These are phyloP conservation scores for Herpetomonas tarakana DNA, from an alignment of 208 protist species.

Conservation along the genomic window DNA sequence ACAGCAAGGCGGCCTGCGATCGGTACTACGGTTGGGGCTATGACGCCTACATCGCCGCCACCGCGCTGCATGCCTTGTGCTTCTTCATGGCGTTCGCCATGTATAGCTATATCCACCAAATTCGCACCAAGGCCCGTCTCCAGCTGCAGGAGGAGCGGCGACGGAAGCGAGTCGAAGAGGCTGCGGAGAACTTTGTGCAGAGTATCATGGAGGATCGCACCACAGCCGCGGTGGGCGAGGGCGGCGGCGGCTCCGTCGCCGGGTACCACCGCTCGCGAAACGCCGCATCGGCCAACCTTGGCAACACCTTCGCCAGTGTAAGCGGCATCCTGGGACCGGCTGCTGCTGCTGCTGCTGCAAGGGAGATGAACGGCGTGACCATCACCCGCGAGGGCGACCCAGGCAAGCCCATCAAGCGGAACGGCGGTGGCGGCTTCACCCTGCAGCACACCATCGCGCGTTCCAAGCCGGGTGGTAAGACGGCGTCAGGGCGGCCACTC, in stretches of 20 bases:
- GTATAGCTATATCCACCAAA: conserved; percentile 43
- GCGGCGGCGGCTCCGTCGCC: no score
- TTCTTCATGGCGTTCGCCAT: conserved; percentile 51
- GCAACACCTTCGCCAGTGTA: not conserved
- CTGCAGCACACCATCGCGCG: not conserved
- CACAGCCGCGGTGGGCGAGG: not conserved
- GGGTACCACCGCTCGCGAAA: not conserved
- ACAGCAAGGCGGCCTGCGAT: conserved; percentile 12
- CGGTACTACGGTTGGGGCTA: conserved; percentile 52
- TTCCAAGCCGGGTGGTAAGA: not conserved
- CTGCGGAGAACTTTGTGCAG: conserved; percentile 3
- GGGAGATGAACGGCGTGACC: not conserved
- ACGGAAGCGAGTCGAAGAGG: conserved; percentile 6
- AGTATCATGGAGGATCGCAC: not conserved
- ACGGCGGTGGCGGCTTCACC: not conserved
- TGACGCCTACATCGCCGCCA: conserved; percentile 44
- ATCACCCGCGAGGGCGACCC: not conserved
- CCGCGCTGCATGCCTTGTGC: conserved; percentile 38
- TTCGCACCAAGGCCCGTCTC: conserved; percentile 20
- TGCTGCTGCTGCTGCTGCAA: no score
- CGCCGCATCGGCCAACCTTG: not conserved
- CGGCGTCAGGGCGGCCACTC: no score
- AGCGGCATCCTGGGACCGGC: not conserved
- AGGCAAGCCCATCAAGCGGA: not conserved
- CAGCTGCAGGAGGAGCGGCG: conserved; percentile 29